Evolutionary conservation across 2,329 filamentous ascomycete species (phyloP), one percentile per base, ranked within the genome.

Genomic region (Metarhizium brunneum): DNA sequence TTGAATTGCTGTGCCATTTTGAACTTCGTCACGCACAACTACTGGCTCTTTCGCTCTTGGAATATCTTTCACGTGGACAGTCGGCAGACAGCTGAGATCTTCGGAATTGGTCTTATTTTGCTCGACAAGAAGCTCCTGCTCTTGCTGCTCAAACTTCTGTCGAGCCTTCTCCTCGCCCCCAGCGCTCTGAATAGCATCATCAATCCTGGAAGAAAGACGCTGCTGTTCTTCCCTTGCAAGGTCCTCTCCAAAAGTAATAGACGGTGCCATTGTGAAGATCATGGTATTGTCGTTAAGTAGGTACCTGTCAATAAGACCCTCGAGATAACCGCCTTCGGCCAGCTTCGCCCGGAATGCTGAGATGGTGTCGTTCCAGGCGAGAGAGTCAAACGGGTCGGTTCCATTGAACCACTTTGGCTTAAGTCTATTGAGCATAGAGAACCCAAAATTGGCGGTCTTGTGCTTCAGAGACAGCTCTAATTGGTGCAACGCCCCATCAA

Each of bases 371-470:
- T 96, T 94, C 90, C 92, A 97, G 2, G 90, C 87, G 40, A 99
- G 76, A 13, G 90, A 86, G 61, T 95, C 86, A 71, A 97, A 95
- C 0, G 94, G 92, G 68, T 97, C 90, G 3, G 91, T 85, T 5
- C 92, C 94, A 56, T 94, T 95, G 72, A 99, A 97, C 94, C 94
- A 99, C 57, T 88, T 86, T 2, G 90, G 87, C 67, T 95, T 89
- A 7, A 96, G 79, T 47, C 92, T 84, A 63, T 96, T 90, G 71
- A 99, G 83, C 54, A 97, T 82, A 18, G 86, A 86, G 79, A 96
- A 90, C 14, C 94, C 94, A 66, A 99, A 99, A 65, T 88, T 91
- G 54, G 94, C 90, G 0, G 91, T 96, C 77, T 97, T 97, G 74
- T 99, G 91, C 73, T 96, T 96, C 51, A 97, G 74, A 0, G 86